Percentiles rank a stretch among this genome's conserved stretches.
Evolutionary conservation across 352 stramenopile species (phyloP).

Genomic region (Phytopythium oedochilum): DNA sequence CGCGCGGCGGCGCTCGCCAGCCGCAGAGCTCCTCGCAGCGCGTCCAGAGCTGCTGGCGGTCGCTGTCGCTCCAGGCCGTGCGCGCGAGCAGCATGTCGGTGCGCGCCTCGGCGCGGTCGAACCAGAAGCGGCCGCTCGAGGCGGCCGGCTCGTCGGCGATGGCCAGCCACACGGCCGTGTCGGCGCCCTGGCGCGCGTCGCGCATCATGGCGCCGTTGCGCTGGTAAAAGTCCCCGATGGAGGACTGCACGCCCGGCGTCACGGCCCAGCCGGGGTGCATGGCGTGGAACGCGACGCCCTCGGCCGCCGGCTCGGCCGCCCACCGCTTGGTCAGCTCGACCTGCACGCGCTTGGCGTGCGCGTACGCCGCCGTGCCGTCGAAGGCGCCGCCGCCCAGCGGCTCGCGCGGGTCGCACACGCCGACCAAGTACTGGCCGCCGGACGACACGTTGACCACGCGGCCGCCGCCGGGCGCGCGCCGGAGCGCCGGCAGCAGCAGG

Average conservation of each 20-base stretch:
- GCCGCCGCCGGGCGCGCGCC: slow-evolving; percentile 27
- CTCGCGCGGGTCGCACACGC: slow-evolving; percentile 21
- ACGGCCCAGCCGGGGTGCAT: slow-evolving; percentile 50
- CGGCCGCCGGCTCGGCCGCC: slow-evolving; percentile 20
- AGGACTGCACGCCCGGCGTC: slow-evolving; percentile 31
- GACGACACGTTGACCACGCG: slow-evolving; percentile 53
- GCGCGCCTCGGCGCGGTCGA: slow-evolving; percentile 31
- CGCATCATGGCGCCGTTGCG: slow-evolving; percentile 44
- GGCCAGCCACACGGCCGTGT: slow-evolving; percentile 46
- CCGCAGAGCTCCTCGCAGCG: slow-evolving; percentile 28
- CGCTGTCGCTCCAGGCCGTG: slow-evolving; percentile 34
- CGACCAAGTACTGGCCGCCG: slow-evolving; percentile 37
- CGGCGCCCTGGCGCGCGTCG: slow-evolving; percentile 28
- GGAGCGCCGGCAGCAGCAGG: slow-evolving; percentile 36
- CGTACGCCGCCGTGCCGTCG: slow-evolving; percentile 31
- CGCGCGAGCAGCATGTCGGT: slow-evolving; percentile 39
- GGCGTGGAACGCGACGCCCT: slow-evolving; percentile 37
- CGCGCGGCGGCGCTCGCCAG: slow-evolving; percentile 2
- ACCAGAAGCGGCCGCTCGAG: slow-evolving; percentile 38
- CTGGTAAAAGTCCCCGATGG: slow-evolving; percentile 32
- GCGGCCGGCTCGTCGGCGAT: slow-evolving; percentile 28
- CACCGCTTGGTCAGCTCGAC: slow-evolving; percentile 46
- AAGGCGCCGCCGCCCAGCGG: slow-evolving; percentile 22
- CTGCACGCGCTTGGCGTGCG: slow-evolving; percentile 40
- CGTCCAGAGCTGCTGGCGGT: slow-evolving; percentile 29